Evolutionary conservation across 495 filamentous ascomycete genomes (phyloP).

Genomic region (Aspergillus panamensis): DNA sequence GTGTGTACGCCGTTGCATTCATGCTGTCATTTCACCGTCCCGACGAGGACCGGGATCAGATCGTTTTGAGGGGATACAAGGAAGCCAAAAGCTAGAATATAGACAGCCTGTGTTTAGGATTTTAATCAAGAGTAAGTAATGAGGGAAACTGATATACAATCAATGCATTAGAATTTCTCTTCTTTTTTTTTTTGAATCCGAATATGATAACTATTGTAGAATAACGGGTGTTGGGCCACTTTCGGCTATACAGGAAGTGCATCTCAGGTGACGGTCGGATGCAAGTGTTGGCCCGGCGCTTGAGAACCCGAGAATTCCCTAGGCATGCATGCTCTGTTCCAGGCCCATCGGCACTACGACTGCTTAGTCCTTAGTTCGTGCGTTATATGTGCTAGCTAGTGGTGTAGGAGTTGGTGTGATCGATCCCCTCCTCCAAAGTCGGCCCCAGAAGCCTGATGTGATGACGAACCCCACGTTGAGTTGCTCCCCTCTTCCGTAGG

Average conservation of each 20-base stretch:
- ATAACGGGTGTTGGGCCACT: neutral
- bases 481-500: neutral
- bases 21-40: constrained; percentile 1
- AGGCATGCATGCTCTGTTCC: neutral
- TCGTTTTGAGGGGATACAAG: constrained; percentile 6
- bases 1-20: constrained; percentile 5
- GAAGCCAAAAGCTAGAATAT: constrained; percentile 25
- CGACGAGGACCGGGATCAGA: constrained; percentile 3
- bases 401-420: neutral
- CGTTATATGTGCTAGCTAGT: too few species aligned
- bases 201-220: too few species aligned
- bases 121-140: constrained; percentile 13
- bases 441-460: neutral
- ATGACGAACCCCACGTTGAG: neutral
- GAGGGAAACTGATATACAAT: constrained; percentile 11
- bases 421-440: neutral
- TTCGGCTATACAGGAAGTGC: neutral
- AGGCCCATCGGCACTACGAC: neutral
- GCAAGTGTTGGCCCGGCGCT: neutral
- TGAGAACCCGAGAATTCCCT: constrained; percentile 17
- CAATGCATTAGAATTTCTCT: too few species aligned
- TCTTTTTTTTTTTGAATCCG: too few species aligned
- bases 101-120: constrained; percentile 18
- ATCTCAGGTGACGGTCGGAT: neutral
- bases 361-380: too few species aligned